Evolutionary conservation across 768 basidiomycete species (phyloP).

Genomic region (Podaxis sp.): DNA sequence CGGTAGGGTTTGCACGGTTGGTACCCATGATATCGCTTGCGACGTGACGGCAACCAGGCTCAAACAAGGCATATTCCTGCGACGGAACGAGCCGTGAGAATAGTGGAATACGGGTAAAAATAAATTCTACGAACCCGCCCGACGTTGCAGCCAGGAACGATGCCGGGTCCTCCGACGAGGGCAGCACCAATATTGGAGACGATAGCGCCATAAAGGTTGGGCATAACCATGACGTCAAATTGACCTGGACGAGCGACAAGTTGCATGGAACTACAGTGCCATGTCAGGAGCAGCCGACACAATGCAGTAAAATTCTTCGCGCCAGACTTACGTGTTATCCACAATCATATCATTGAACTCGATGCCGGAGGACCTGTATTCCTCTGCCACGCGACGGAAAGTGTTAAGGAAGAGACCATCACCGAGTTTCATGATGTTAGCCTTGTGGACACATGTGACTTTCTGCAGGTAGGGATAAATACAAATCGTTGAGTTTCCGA

Average conservation of each 20-base stretch:
- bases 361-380: constrained; percentile 92
- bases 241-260: constrained; percentile 93
- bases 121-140: constrained; percentile 59
- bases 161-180: constrained; percentile 95
- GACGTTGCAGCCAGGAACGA: constrained; percentile 97
- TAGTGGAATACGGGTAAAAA: not conserved
- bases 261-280: constrained; percentile 87
- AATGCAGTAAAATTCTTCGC: not conserved
- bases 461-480: constrained; percentile 53
- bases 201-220: constrained; percentile 95
- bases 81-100: constrained; percentile 15
- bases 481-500: not conserved
- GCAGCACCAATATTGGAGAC: constrained; percentile 98
- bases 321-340: constrained; percentile 81
- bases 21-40: constrained; percentile 96
- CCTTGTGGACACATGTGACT: constrained; percentile 99
- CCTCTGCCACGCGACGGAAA: constrained; percentile 94
- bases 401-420: constrained; percentile 99
- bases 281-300: constrained; percentile 6
- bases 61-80: constrained; percentile 96
- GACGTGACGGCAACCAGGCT: constrained; percentile 96
- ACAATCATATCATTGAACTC: constrained; percentile 98
- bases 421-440: constrained; percentile 99
- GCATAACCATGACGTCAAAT: constrained; percentile 99
- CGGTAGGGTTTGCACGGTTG: constrained; percentile 94